phyloP scores from a whole-genome alignment of 306 rosid genomes.

The Morella rubra region DNA sequence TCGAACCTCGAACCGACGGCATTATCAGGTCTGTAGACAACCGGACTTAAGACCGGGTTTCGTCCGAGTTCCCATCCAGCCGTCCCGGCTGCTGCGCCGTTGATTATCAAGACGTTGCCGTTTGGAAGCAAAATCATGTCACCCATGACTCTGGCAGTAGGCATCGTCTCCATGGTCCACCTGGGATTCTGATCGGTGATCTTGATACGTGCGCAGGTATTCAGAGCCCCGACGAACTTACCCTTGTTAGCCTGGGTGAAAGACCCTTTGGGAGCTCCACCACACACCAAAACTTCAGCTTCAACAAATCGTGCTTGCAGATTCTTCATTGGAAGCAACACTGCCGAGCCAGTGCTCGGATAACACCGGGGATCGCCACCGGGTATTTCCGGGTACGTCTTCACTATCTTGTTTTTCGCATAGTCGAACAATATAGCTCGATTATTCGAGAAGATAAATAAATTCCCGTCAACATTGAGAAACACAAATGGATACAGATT shows the following conservation, averaged over 20 bases:
- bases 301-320: slow-evolving; percentile 2
- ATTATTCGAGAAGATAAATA: slow-evolving; percentile 63
- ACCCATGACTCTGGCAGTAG: slow-evolving; percentile 49
- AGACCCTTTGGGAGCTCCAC: slow-evolving; percentile 68
- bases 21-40: slow-evolving; percentile 36
- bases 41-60: slow-evolving; percentile 45
- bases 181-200: slow-evolving; percentile 55
- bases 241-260: neutral
- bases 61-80: slow-evolving; percentile 60
- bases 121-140: slow-evolving; percentile 66
- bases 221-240: slow-evolving; percentile 38
- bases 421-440: slow-evolving; percentile 56
- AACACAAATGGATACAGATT: slow-evolving; percentile 73
- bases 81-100: slow-evolving; percentile 45
- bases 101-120: slow-evolving; percentile 59
- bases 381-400: slow-evolving; percentile 48
- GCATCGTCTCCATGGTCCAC: slow-evolving; percentile 70
- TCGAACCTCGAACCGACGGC: slow-evolving; percentile 44
- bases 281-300: slow-evolving; percentile 71
- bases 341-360: slow-evolving; percentile 76
- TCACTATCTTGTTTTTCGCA: slow-evolving; percentile 25
- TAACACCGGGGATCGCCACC: slow-evolving; percentile 67
- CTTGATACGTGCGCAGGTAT: slow-evolving; percentile 54
- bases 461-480: slow-evolving; percentile 55
- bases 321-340: slow-evolving; percentile 54